These are phyloP conservation scores for Russula ochroleuca DNA, from an alignment of 768 basidiomycete species.

Conservation along the genomic window DNA sequence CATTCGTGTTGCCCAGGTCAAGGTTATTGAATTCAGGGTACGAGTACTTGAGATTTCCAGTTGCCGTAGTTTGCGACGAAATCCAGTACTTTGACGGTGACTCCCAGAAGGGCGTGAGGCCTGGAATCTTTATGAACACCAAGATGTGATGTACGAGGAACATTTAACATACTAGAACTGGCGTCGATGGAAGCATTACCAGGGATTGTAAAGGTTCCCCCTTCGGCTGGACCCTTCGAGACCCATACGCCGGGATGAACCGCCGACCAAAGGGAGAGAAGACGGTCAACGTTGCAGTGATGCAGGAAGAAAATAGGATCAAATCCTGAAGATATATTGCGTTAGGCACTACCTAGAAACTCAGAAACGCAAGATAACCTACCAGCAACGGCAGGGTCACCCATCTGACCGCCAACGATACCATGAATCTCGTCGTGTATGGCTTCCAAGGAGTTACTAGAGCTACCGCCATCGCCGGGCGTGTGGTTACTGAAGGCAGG, in stretches of 20 bases:
- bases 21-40: conserved; percentile 50
- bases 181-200: background rate
- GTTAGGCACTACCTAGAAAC: background rate
- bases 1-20: conserved; percentile 31
- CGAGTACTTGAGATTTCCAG: conserved; percentile 39
- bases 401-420: conserved; percentile 29
- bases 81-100: conserved; percentile 38
- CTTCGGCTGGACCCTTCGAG: conserved; percentile 24
- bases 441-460: conserved; percentile 46
- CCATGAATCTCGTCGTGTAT: conserved; percentile 48
- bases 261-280: conserved; percentile 48
- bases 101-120: conserved; percentile 47
- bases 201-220: conserved; percentile 22
- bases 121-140: conserved; percentile 28
- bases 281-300: conserved; percentile 50
- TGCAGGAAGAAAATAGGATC: conserved; percentile 55
- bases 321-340: conserved; percentile 38
- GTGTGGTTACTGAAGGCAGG: conserved; percentile 47
- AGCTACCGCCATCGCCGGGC: conserved; percentile 36
- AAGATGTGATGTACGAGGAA: background rate
- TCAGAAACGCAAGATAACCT: conserved; percentile 40
- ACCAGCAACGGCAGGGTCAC: conserved; percentile 34
- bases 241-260: conserved; percentile 44
- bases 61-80: conserved; percentile 34
- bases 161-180: conserved; percentile 3